Percentiles rank a stretch among this genome's conserved stretches.
These are phyloP conservation scores for Gentiana dahurica DNA, from an alignment of 257 asterid species.

Conservation along the genomic window DNA sequence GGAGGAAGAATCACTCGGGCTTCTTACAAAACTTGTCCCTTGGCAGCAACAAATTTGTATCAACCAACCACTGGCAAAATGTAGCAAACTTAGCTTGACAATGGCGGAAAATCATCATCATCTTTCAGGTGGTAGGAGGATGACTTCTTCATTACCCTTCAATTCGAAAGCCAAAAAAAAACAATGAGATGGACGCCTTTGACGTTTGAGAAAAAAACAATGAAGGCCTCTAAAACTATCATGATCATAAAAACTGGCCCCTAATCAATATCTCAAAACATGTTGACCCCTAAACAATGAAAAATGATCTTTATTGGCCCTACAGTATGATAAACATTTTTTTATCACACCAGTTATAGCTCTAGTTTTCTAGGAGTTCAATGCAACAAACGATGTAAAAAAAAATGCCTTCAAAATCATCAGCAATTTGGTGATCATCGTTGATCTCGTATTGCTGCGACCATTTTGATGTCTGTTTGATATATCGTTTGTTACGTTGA, in stretches of 20 bases:
- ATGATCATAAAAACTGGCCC: too few species aligned
- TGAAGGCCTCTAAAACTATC: neutral
- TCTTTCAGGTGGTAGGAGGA: conserved; percentile 63
- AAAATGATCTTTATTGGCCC: too few species aligned
- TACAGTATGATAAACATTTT: too few species aligned
- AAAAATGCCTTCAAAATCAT: too few species aligned
- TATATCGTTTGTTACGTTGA: too few species aligned
- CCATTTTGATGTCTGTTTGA: too few species aligned
- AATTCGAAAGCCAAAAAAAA: conserved; percentile 22
- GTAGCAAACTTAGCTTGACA: conserved; percentile 33
- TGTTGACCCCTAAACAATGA: neutral
- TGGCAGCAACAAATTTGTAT: neutral
- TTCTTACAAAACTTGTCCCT: conserved; percentile 2
- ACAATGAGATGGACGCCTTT: neutral
- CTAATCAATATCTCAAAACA: neutral
- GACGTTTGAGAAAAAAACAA: neutral
- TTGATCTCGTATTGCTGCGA: too few species aligned
- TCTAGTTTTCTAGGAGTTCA: too few species aligned
- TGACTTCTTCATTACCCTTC: conserved; percentile 48
- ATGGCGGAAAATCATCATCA: conserved; percentile 77
- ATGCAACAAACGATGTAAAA: too few species aligned
- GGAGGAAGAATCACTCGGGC: conserved; percentile 30
- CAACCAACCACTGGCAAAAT: neutral
- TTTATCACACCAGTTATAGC: too few species aligned
- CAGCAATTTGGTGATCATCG: too few species aligned